These are phyloP conservation scores for Candida schatavii DNA, from an alignment of 805 yeast genomes.

Conservation along the genomic window DNA sequence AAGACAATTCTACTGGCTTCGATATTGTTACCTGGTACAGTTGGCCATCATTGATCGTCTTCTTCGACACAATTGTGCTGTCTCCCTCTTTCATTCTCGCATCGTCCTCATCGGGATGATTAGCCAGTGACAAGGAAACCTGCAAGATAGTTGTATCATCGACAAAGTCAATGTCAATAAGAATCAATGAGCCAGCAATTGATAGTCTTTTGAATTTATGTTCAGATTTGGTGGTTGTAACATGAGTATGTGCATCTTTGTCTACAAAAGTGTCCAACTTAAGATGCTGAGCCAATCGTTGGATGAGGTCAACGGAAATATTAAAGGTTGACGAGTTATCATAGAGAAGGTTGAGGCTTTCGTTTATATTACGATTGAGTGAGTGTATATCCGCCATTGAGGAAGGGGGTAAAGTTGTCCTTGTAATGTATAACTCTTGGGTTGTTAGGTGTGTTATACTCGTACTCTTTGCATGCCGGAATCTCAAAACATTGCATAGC, in stretches of 20 bases:
- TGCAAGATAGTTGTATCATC: slow-evolving; percentile 22
- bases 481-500: background rate
- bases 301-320: slow-evolving; percentile 35
- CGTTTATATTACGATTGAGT: slow-evolving; percentile 19
- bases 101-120: slow-evolving; percentile 13
- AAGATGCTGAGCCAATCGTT: slow-evolving; percentile 38
- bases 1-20: background rate
- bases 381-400: background rate
- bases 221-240: slow-evolving; percentile 8
- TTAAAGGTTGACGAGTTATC: slow-evolving; percentile 29
- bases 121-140: slow-evolving; percentile 37
- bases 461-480: background rate
- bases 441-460: no score
- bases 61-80: background rate
- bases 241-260: slow-evolving; percentile 28
- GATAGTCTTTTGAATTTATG: slow-evolving; percentile 31
- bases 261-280: slow-evolving; percentile 42
- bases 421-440: background rate
- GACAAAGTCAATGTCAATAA: slow-evolving; percentile 38
- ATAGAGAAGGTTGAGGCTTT: slow-evolving; percentile 25
- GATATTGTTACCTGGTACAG: background rate
- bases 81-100: slow-evolving; percentile 1
- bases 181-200: slow-evolving; percentile 40
- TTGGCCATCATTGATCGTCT: background rate
- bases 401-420: background rate